Conservation (phyloP, 1,284 basidiomycete genomes). For the Heterobasidion occidentale region DNA sequence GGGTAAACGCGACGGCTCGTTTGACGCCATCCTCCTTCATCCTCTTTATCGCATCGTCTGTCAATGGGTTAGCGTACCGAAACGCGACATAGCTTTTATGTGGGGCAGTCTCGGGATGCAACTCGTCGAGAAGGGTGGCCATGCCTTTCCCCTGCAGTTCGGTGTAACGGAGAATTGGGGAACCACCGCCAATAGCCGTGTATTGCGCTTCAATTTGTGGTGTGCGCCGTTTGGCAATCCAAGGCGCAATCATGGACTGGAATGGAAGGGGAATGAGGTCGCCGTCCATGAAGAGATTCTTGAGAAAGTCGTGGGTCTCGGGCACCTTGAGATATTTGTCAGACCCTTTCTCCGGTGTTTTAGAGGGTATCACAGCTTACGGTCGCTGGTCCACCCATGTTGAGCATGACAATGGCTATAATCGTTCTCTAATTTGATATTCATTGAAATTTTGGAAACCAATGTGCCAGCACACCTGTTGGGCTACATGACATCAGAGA, state of each 20-base stretch:
- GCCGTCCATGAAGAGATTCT: slow-evolving; percentile 88
- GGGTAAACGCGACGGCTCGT: slow-evolving; percentile 93
- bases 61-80: slow-evolving; percentile 88
- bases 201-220: slow-evolving; percentile 96
- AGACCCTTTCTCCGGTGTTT: not conserved
- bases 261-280: slow-evolving; percentile 97
- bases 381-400: slow-evolving; percentile 96
- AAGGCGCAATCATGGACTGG: slow-evolving; percentile 81
- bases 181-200: slow-evolving; percentile 91
- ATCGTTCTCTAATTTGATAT: not conserved
- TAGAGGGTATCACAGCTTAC: slow-evolving; percentile 33
- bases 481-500: slow-evolving; percentile 31
- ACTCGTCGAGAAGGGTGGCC: slow-evolving; percentile 87
- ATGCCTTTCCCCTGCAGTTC: slow-evolving; percentile 85
- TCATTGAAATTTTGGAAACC: not conserved
- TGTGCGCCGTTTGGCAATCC: slow-evolving; percentile 88
- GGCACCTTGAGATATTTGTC: slow-evolving; percentile 43
- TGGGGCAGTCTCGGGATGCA: slow-evolving; percentile 89
- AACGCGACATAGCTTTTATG: slow-evolving; percentile 97
- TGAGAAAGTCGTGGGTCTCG: slow-evolving; percentile 88
- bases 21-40: slow-evolving; percentile 90
- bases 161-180: slow-evolving; percentile 94
- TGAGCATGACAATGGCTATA: slow-evolving; percentile 90
- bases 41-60: slow-evolving; percentile 74
- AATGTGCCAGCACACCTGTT: slow-evolving; percentile 41